Evolutionary conservation across 768 basidiomycete genomes (phyloP).

Genomic region (Podaxis mareebaensis): DNA sequence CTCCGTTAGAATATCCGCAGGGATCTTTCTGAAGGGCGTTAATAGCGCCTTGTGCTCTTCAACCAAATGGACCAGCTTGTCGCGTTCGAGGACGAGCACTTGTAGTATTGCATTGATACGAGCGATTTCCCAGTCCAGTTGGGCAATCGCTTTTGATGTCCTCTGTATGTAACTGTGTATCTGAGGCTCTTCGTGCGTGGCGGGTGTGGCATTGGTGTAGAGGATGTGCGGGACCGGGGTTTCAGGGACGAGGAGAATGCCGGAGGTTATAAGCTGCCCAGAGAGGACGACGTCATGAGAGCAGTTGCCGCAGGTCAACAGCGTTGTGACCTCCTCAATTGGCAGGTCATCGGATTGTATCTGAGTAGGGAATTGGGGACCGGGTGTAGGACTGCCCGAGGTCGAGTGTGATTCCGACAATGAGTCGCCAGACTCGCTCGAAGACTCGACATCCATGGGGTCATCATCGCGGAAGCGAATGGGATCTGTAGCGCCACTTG

Average conservation of each 20-base stretch:
- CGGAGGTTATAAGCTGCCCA: slow-evolving; percentile 8
- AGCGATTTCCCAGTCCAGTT: slow-evolving; percentile 14
- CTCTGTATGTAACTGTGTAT: slow-evolving; percentile 7
- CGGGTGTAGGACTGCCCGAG: slow-evolving; percentile 12
- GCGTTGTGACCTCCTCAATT: slow-evolving; percentile 11
- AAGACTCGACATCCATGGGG: slow-evolving; percentile 15
- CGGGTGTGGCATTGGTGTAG: slow-evolving; percentile 11
- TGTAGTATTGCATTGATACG: slow-evolving; percentile 10
- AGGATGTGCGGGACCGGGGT: slow-evolving; percentile 11
- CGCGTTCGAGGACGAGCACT: slow-evolving; percentile 8
- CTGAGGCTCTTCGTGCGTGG: slow-evolving; percentile 4
- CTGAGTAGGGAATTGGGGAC: not conserved
- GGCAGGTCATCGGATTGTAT: slow-evolving; percentile 2
- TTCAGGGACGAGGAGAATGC: slow-evolving; percentile 8
- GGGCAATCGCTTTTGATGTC: slow-evolving; percentile 3
- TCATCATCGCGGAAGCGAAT: slow-evolving; percentile 15
- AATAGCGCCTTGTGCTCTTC: slow-evolving; percentile 16
- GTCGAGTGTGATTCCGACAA: not conserved
- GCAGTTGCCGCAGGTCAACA: slow-evolving; percentile 16
- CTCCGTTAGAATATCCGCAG: slow-evolving; percentile 6
- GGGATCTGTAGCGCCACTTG: not conserved
- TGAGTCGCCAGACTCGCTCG: slow-evolving; percentile 9
- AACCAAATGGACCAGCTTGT: slow-evolving; percentile 5
- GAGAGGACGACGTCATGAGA: slow-evolving; percentile 14
- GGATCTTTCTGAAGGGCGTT: slow-evolving; percentile 4